These are phyloP conservation scores for Tetrastigma voinierianum DNA, from an alignment of 164 flowering plant genomes.

Conservation along the genomic window DNA sequence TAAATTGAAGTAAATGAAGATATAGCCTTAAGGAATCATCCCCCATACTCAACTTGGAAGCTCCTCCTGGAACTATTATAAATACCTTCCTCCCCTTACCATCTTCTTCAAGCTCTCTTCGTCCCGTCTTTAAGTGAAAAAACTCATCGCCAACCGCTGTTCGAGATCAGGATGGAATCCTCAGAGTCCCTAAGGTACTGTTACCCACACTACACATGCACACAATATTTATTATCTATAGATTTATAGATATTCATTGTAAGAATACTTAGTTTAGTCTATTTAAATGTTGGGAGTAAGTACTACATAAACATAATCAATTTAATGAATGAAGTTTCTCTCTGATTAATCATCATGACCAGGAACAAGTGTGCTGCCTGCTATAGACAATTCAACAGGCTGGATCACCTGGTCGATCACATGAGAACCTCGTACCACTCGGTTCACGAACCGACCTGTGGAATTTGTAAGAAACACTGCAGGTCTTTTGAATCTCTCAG, in stretches of 20 bases:
- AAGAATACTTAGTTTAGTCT: no score
- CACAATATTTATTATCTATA: not conserved
- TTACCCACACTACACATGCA: not conserved
- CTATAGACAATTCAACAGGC: slow-evolving; percentile 76
- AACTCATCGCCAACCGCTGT: not conserved
- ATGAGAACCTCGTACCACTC: slow-evolving; percentile 85
- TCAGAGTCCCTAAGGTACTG: slow-evolving; percentile 33
- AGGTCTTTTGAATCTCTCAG: slow-evolving; percentile 83
- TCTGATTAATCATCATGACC: not conserved
- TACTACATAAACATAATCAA: no score
- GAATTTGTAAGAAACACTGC: slow-evolving; percentile 80
- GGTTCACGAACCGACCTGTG: slow-evolving; percentile 87
- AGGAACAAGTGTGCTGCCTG: slow-evolving; percentile 97
- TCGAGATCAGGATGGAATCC: slow-evolving; percentile 27
- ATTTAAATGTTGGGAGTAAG: no score
- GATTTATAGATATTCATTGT: not conserved
- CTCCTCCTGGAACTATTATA: not conserved
- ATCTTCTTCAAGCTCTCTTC: not conserved
- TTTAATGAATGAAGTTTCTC: no score
- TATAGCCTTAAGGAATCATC: not conserved
- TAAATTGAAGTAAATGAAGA: not conserved
- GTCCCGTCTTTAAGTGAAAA: not conserved
- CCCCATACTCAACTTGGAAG: not conserved
- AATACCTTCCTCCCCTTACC: slow-evolving; percentile 4
- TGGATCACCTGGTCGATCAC: slow-evolving; percentile 94